phyloP scores from a whole-genome alignment of 805 yeast species.

The Kuraishia piskuri region DNA sequence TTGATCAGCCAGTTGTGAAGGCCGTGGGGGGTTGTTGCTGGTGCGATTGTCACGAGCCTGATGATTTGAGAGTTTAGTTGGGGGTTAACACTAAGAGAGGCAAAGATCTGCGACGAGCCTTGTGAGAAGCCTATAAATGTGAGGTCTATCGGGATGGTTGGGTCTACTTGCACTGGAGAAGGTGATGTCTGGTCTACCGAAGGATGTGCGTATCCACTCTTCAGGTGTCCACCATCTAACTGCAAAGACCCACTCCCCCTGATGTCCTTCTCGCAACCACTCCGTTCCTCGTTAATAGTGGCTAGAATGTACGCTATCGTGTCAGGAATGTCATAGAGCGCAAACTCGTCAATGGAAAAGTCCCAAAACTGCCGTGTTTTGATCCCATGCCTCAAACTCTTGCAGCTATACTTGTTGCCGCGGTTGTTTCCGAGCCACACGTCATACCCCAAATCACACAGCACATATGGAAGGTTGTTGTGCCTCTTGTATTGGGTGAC shows the following conservation, averaged over 20 bases:
- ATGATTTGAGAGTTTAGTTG: constrained; percentile 48
- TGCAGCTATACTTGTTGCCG: constrained; percentile 85
- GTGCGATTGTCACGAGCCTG: constrained; percentile 75
- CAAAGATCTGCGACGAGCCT: constrained; percentile 92
- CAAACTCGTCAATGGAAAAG: constrained; percentile 86
- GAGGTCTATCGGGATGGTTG: constrained; percentile 19
- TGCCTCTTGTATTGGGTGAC: constrained; percentile 33
- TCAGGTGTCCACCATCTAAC: too few relatives aligned
- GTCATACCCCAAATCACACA: constrained; percentile 78
- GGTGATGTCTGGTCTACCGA: too few relatives aligned
- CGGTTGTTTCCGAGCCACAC: constrained; percentile 93
- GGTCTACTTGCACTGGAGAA: too few relatives aligned
- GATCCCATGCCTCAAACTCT: constrained; percentile 43
- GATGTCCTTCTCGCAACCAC: constrained; percentile 11
- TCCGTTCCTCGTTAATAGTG: constrained; percentile 25
- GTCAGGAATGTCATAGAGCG: constrained; percentile 82
- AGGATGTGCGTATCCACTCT: too few relatives aligned
- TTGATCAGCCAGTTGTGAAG: constrained; percentile 64
- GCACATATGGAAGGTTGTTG: constrained; percentile 56
- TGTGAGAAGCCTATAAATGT: constrained; percentile 86
- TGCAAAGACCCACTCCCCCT: too few relatives aligned
- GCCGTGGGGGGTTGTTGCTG: constrained; percentile 90
- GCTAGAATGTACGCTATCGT: constrained; percentile 64
- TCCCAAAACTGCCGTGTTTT: constrained; percentile 65
- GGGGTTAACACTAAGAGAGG: constrained; percentile 61